Base-by-base conservation (phyloP, 179 eudicot species). In the Nepenthes alata region DNA sequence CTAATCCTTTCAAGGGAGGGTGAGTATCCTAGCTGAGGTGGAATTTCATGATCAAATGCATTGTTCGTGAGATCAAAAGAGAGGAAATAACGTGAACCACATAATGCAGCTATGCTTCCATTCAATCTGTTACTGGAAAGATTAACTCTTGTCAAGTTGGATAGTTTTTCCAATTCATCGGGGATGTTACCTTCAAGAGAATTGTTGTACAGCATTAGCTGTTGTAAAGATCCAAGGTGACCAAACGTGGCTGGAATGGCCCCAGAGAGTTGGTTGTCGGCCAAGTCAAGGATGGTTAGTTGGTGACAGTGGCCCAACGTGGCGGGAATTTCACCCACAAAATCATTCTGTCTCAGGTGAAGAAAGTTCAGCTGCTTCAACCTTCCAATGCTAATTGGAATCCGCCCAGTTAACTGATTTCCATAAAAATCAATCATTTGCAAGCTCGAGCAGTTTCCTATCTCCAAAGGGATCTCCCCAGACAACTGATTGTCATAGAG, bases 171-270 rank as follows among this genome's bases (percentile, higher is more conserved):
- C 13, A 94, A 77, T 53, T 80, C 82, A 54, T 39, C 74, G 38
- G 97, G 94, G 34, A 94, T 65, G 44, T 71, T 87, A 65, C 99
- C 99, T 74, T 80, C 77, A 16, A 90, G 81, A 8, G 95, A 80
- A 55, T 90, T 90, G 68, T 94, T 94, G 72, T 94, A 90, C n/a
- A 94, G 83, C 95, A 90, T 87, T 10, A 94, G 69, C 83, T 90
- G 91, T 65, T 90, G 71, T 48, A 94, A 67, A 7, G 73, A 57
- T 3, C 4, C 53, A 15, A 94, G 81, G 47, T 70, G 58, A 2
- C 88, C 86, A 15, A 94, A 80, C 6, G 74, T 80, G 0, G 76
- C 77, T 0, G 99, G 99, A 35, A 94, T 66, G 11, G 75, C 78
- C 45, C 99, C 94, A 0, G 94, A 76, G 59, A 94, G 73, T 11